A percentile compares a stretch with the other conserved stretches of the same genome.
phyloP scores from a whole-genome alignment of 208 protist genomes.

The Trypanosomatidae sp. region DNA sequence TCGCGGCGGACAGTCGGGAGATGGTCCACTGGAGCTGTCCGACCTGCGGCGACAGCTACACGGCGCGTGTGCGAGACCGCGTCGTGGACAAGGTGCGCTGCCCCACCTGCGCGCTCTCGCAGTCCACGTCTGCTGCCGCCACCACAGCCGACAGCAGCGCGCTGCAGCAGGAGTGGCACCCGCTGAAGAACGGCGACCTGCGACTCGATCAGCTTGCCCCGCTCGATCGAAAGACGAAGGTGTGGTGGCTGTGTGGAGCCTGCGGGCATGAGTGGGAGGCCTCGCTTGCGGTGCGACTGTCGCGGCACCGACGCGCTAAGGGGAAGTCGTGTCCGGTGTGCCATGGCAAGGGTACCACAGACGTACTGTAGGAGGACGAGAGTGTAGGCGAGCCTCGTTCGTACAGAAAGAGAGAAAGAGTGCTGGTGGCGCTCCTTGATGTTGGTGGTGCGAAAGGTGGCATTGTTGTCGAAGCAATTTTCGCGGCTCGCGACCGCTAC shows the following conservation, averaged over 20 bases:
- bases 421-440: no score
- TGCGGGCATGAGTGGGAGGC: constrained; percentile 81
- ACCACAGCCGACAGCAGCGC: constrained; percentile 36
- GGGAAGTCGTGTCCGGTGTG: constrained; percentile 59
- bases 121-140: constrained; percentile 23
- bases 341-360: constrained; percentile 40
- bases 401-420: no score
- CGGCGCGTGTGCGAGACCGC: constrained; percentile 70
- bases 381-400: no score
- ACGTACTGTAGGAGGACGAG: no score
- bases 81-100: constrained; percentile 57
- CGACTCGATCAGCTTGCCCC: constrained; percentile 47
- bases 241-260: constrained; percentile 83
- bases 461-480: no score
- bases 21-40: constrained; percentile 58
- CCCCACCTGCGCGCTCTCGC: constrained; percentile 50
- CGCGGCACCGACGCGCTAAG: constrained; percentile 15
- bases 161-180: constrained; percentile 79
- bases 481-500: no score
- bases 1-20: constrained; percentile 44
- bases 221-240: constrained; percentile 52
- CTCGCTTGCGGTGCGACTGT: constrained; percentile 52
- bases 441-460: no score
- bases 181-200: constrained; percentile 84
- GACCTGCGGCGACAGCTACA: constrained; percentile 46